Conservation (phyloP, 75 land plant species). For the Selaginella moellendorffii region DNA sequence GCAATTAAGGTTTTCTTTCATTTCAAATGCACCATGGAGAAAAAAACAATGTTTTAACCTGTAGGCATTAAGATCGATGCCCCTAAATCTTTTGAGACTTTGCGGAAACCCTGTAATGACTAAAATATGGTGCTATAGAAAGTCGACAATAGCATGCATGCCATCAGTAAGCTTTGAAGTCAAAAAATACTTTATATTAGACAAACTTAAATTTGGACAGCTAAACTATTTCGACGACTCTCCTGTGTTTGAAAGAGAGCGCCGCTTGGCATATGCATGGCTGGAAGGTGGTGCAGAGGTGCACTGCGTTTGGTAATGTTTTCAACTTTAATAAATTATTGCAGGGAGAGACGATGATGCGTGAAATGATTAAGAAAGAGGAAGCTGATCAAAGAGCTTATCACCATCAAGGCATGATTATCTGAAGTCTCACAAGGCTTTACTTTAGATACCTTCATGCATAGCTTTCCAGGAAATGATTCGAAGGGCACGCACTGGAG, state of each 20-base stretch:
- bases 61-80: slow-evolving; percentile 18
- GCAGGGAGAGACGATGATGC: slow-evolving; percentile 26
- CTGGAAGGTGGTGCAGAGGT: slow-evolving; percentile 25
- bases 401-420: slow-evolving; percentile 19
- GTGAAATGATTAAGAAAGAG: slow-evolving; percentile 17
- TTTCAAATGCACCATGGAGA: not conserved
- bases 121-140: slow-evolving; percentile 17
- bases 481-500: slow-evolving; percentile 12
- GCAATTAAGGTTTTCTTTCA: slow-evolving; percentile 14
- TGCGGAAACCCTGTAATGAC: slow-evolving; percentile 23
- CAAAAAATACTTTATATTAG: not conserved
- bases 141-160: slow-evolving; percentile 21
- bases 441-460: not conserved
- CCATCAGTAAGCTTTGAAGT: slow-evolving; percentile 12
- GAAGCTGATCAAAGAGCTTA: slow-evolving; percentile 18
- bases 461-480: slow-evolving; percentile 23
- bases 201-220: slow-evolving; percentile 13
- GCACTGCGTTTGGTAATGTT: not conserved
- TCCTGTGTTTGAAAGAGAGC: slow-evolving; percentile 31
- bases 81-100: slow-evolving; percentile 21
- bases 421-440: not conserved
- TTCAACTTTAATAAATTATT: not conserved
- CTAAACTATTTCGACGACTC: slow-evolving; percentile 29
- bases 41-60: not conserved
- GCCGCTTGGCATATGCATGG: slow-evolving; percentile 26